phyloP scores from a whole-genome alignment of 2,329 filamentous ascomycete genomes.

The Stagonosporopsis tanaceti region DNA sequence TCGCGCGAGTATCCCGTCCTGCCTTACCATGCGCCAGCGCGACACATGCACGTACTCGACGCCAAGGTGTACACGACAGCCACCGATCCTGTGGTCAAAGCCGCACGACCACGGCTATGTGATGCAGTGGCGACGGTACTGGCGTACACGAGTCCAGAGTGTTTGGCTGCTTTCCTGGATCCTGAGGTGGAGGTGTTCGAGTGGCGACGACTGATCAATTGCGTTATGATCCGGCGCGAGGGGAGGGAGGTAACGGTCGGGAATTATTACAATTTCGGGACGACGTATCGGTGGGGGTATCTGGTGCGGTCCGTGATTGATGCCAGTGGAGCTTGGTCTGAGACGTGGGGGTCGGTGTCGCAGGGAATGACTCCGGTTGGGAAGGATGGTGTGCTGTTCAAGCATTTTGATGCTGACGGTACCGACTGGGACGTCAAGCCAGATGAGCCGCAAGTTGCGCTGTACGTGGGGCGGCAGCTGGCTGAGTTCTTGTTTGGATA shows the following conservation, averaged over 20 bases:
- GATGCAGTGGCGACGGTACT: constrained; percentile 28
- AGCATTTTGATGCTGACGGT: constrained; percentile 12
- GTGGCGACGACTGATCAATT: constrained; percentile 23
- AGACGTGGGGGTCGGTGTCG: constrained; percentile 19
- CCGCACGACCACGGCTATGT: constrained; percentile 22
- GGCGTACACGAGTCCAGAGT: constrained; percentile 16
- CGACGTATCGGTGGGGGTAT: constrained; percentile 20
- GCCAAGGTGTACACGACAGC: constrained; percentile 10
- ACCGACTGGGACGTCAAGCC: constrained; percentile 8
- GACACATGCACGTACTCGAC: constrained; percentile 25
- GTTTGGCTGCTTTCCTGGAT: constrained; percentile 26
- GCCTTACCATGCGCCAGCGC: neutral
- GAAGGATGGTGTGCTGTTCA: constrained; percentile 18
- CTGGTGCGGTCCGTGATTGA: constrained; percentile 25
- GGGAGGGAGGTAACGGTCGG: constrained; percentile 23
- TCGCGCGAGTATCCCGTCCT: neutral
- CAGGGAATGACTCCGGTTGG: constrained; percentile 17
- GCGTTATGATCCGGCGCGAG: constrained; percentile 25
- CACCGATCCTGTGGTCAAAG: constrained; percentile 15
- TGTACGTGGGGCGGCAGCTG: constrained; percentile 19
- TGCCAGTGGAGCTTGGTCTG: constrained; percentile 17
- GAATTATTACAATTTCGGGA: constrained; percentile 25
- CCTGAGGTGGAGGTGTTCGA: constrained; percentile 25
- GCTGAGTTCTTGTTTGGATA: constrained; percentile 15
- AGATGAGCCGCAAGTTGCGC: constrained; percentile 17